A percentile compares a stretch with the other conserved stretches of the same genome.
phyloP scores from a whole-genome alignment of 176 grass and related monocot species.

The Neostapfia colusana region DNA sequence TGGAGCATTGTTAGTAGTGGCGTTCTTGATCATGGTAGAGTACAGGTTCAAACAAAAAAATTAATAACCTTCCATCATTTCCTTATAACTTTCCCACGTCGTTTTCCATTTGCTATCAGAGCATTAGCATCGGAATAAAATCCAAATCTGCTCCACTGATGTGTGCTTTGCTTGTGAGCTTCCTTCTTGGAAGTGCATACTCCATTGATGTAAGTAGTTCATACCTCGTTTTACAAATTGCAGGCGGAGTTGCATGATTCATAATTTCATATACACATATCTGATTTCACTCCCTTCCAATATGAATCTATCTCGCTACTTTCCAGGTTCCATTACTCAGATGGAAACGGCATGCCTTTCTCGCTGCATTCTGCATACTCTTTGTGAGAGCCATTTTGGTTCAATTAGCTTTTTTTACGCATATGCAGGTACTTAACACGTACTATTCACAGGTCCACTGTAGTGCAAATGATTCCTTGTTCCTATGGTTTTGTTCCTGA shows the following conservation, averaged over 20 bases:
- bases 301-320: neutral
- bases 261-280: neutral
- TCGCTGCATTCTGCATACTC: slow-evolving; percentile 71
- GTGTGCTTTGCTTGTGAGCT: slow-evolving; percentile 60
- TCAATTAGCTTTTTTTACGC: slow-evolving; percentile 78
- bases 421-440: slow-evolving; percentile 76
- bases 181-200: slow-evolving; percentile 90
- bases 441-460: neutral
- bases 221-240: neutral
- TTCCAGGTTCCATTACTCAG: slow-evolving; percentile 67
- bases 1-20: slow-evolving; percentile 50
- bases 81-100: neutral
- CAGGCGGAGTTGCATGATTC: neutral
- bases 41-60: neutral
- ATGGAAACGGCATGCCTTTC: slow-evolving; percentile 79
- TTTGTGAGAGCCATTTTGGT: slow-evolving; percentile 77
- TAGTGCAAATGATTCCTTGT: slow-evolving; percentile 1
- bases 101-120: slow-evolving; percentile 47
- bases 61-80: neutral
- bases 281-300: neutral
- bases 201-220: slow-evolving; percentile 67
- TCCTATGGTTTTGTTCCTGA: slow-evolving; percentile 32
- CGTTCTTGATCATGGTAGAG: slow-evolving; percentile 61
- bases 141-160: slow-evolving; percentile 60
- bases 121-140: slow-evolving; percentile 63